Base-by-base conservation (phyloP, 1,284 basidiomycete genomes). In the Microbotryum violaceum region DNA sequence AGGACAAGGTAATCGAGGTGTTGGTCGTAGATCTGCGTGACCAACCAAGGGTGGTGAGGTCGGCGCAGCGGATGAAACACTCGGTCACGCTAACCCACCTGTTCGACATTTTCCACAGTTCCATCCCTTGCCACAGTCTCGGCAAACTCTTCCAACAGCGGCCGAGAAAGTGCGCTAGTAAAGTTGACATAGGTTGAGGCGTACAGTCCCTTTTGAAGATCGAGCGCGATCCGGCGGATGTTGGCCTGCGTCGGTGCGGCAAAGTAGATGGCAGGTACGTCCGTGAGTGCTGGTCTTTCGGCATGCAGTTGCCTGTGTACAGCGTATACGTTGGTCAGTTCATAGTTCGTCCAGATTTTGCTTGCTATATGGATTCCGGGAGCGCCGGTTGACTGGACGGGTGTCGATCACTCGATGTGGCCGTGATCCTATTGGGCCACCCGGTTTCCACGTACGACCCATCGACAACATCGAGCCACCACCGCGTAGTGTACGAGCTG, bases 201-300 rank as follows among this genome's bases (percentile, higher is more conserved):
- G 74, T 99, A 99, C 42, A 98, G 81, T 23, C 82, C 81, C 70
- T 89, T 88, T 73, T 86, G 85, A 44, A 97, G 82, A 68, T 83
- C 82, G 73, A 77, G 68, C 7, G 56, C 87, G 79, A 97, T 93
- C 59, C 94, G 82, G 62, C 83, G 82, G 67, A 98, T 82, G 74
- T 97, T 98, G 57, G 81, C 78, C 12, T 89, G 78, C 0, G 91
- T 96, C 0, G 96, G 96, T 0, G 90, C 84, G 54, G 98, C 88
- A 75, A 99, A 96, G 79, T 98, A 99, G 33, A 98, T 84, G 0
- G 96, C 93, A 8, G 96, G 96, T 0, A 99, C 96, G 74, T 99
- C 96, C 2, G 89, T 84, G 46, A 99, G 78, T 14, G 92, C 82
- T 20, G 96, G 96, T 59, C 96, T 83, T 54, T 85, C 79, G 0